Base-by-base conservation (phyloP, 23 red algal genomes). In the Gracilaria vermiculophylla region DNA sequence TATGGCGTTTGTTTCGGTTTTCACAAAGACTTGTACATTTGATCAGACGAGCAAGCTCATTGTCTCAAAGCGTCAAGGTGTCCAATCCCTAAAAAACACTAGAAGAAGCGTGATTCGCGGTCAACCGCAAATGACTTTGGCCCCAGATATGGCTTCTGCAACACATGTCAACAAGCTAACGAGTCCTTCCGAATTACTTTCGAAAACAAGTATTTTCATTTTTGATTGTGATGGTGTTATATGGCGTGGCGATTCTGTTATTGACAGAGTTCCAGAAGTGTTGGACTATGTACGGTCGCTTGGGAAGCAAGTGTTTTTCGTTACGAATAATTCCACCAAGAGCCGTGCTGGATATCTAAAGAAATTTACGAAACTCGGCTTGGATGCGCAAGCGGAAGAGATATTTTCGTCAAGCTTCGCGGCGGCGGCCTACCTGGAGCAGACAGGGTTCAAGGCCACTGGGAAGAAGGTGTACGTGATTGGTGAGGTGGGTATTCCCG, bases 251-350 rank as follows among this genome's bases (percentile, higher is more conserved):
- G 92, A 95, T 40, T 76, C 85, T 23, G 82, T 99, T 43, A 99
- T 99, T 53, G 82, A 82, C 37, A 47, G 93, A 27, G 90, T 96
- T 25, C 84, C 90, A 53, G 88, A 99, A 53, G 74, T 80, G 14
- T 34, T 99, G 19, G 90, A 92, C 17, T 94, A 94, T 54, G 69
- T 99, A 49, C 77, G 95, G 27, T 58, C 77, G 17, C 29, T 77
- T 5, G 97, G 97, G 19, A 95, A 95, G 80, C 93, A 89, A 21
- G 85, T 94, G 25, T 95, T 96, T 47, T 99, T 99, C 78, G 94
- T 99, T 17, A 99, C 97, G n/a, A 99, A 99, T 80, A 99, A 99
- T 77, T 94, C 88, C 54, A 99, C 97, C 16, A 99, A 99, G 77
- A 88, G 78, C 44, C 91, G 97, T 8, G 89, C 87, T 20, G 83